These are phyloP conservation scores for Leccinum subrobustum DNA, from an alignment of 1,284 basidiomycete genomes.

Conservation along the genomic window DNA sequence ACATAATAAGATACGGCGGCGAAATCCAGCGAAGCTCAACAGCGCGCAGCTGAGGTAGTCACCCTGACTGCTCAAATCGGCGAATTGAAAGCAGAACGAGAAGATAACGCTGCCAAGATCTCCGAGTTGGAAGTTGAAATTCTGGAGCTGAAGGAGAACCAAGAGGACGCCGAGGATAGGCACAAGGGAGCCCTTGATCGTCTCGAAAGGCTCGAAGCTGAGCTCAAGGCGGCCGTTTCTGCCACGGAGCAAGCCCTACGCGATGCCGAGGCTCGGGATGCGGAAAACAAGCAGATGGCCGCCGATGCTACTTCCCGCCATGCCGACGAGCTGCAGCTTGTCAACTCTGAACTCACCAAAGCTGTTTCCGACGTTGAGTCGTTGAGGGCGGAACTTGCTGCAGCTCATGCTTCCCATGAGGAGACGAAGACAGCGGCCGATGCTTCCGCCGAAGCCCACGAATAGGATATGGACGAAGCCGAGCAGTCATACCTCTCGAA, in stretches of 20 bases:
- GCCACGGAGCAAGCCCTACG: conserved; percentile 52
- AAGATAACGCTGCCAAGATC: conserved; percentile 72
- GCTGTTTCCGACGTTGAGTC: conserved; percentile 46
- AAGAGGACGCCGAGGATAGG: conserved; percentile 64
- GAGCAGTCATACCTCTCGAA: conserved; percentile 47
- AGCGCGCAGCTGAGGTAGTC: conserved; percentile 44
- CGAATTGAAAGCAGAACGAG: conserved; percentile 62
- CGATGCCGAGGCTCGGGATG: conserved; percentile 51
- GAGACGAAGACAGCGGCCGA: conserved; percentile 45
- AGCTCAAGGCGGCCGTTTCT: conserved; percentile 46
- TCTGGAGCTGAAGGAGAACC: conserved; percentile 71
- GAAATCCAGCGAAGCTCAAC: conserved; percentile 46
- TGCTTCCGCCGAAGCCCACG: conserved; percentile 46
- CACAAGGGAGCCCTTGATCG: conserved; percentile 45
- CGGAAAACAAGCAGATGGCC: conserved; percentile 42
- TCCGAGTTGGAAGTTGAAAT: conserved; percentile 79
- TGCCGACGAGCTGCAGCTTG: conserved; percentile 44
- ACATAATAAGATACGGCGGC: conserved; percentile 47
- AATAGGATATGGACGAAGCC: conserved; percentile 47
- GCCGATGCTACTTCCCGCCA: conserved; percentile 46
- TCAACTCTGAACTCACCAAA: conserved; percentile 45
- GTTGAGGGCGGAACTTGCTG: conserved; percentile 46
- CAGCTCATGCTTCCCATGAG: conserved; percentile 47
- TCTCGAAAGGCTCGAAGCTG: conserved; percentile 52
- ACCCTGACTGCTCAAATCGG: conserved; percentile 52